Percentiles rank a stretch among this genome's conserved stretches.
phyloP scores from a whole-genome alignment of 768 basidiomycete genomes.

The Ramaria rubella region DNA sequence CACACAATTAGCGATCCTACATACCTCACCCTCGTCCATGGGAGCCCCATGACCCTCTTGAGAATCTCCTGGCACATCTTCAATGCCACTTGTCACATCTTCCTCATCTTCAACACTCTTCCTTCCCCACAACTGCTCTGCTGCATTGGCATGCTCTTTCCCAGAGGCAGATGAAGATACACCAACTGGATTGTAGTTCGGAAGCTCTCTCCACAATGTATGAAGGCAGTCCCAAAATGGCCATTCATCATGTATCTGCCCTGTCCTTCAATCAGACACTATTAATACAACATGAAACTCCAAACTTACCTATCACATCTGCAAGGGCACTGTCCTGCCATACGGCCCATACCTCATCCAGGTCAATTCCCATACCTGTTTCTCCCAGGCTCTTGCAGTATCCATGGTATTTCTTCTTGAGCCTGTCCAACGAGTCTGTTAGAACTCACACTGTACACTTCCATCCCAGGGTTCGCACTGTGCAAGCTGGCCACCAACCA shows the following conservation, averaged over 20 bases:
- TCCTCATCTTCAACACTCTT: not conserved
- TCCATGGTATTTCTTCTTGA: not conserved
- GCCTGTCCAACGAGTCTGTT: slow-evolving; percentile 2
- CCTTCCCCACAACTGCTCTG: not conserved
- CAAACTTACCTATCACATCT: not conserved
- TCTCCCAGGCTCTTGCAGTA: not conserved
- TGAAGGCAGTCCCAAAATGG: slow-evolving; percentile 27
- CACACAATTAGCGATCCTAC: not conserved
- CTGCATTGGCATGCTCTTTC: not conserved
- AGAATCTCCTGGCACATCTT: not conserved
- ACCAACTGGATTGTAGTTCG: slow-evolving; percentile 24
- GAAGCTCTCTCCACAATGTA: slow-evolving; percentile 25
- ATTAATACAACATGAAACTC: not conserved
- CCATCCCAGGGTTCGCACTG: slow-evolving; percentile 14
- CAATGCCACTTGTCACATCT: not conserved
- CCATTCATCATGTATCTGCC: slow-evolving; percentile 14
- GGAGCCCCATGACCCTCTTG: not conserved
- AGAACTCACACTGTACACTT: slow-evolving; percentile 16
- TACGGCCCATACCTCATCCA: not conserved
- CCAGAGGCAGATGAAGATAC: not conserved
- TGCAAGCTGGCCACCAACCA: not conserved
- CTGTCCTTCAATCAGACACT: not conserved
- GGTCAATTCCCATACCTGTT: not conserved
- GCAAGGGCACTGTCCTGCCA: not conserved
- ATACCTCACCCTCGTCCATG: not conserved